phyloP scores from a whole-genome alignment of 257 asterid species.

The Datura wrightii region DNA sequence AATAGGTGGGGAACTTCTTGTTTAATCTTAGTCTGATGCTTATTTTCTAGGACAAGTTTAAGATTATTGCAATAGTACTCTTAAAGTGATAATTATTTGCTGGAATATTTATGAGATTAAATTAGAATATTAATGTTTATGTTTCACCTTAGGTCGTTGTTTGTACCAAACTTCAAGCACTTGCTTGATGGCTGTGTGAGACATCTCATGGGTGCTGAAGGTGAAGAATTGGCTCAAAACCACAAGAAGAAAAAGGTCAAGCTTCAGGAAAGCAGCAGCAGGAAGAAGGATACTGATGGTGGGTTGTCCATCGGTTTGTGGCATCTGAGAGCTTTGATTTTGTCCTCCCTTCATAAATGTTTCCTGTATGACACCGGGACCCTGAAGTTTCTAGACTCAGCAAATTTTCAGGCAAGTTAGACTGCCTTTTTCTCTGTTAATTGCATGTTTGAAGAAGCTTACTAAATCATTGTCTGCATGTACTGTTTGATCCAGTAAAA shows the following conservation, averaged over 20 bases:
- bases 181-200: slow-evolving; percentile 77
- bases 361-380: slow-evolving; percentile 82
- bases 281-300: slow-evolving; percentile 46
- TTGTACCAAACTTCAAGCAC: slow-evolving; percentile 88
- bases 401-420: slow-evolving; percentile 75
- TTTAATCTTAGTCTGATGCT: not conserved
- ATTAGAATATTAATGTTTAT: not conserved
- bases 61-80: slow-evolving; percentile 14
- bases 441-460: not conserved
- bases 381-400: slow-evolving; percentile 67
- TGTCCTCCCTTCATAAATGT: slow-evolving; percentile 75
- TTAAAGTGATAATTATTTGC: slow-evolving; percentile 1
- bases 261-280: slow-evolving; percentile 44
- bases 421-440: not conserved
- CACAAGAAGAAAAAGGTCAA: slow-evolving; percentile 78
- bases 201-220: slow-evolving; percentile 59
- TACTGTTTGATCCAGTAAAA: not conserved
- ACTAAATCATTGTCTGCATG: not conserved
- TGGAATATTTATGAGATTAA: not conserved
- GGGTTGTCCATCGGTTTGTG: slow-evolving; percentile 58
- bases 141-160: slow-evolving; percentile 66
- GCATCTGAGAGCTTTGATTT: slow-evolving; percentile 77
- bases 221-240: slow-evolving; percentile 36
- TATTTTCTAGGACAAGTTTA: not conserved
- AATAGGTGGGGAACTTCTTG: not conserved